Conservation (phyloP, 441 rosid genomes). For the Biscutella laevigata region DNA sequence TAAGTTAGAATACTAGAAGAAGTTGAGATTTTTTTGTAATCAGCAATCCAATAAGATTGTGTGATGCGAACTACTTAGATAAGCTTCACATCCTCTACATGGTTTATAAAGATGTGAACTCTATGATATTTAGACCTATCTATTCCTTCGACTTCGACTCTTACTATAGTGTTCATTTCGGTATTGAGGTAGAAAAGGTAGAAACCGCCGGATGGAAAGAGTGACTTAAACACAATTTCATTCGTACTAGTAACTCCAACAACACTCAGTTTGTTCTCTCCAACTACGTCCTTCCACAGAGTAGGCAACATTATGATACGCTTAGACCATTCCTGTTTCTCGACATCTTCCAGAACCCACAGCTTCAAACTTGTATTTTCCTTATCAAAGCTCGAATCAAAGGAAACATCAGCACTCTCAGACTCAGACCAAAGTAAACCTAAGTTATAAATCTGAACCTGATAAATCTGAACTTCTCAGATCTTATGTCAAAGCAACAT, state of each 20-base stretch:
- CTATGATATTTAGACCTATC: not conserved
- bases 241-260: not conserved
- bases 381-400: not conserved
- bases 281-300: not conserved
- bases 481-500: not conserved
- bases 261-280: not conserved
- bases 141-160: not conserved
- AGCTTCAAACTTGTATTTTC: not conserved
- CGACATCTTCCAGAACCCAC: not conserved
- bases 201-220: not conserved
- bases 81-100: slow-evolving; percentile 5
- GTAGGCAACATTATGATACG: not conserved
- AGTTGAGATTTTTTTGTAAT: too few species aligned
- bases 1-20: too few species aligned
- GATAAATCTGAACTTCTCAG: not conserved
- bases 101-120: not conserved
- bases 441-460: not conserved
- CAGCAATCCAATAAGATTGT: too few species aligned
- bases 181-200: not conserved
- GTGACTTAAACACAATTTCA: not conserved
- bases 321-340: not conserved
- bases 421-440: not conserved
- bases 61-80: not conserved
- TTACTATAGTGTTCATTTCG: not conserved
- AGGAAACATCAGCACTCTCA: not conserved